Conservation (phyloP, 352 stramenopile species). For the Phytophthora cryptogea region DNA sequence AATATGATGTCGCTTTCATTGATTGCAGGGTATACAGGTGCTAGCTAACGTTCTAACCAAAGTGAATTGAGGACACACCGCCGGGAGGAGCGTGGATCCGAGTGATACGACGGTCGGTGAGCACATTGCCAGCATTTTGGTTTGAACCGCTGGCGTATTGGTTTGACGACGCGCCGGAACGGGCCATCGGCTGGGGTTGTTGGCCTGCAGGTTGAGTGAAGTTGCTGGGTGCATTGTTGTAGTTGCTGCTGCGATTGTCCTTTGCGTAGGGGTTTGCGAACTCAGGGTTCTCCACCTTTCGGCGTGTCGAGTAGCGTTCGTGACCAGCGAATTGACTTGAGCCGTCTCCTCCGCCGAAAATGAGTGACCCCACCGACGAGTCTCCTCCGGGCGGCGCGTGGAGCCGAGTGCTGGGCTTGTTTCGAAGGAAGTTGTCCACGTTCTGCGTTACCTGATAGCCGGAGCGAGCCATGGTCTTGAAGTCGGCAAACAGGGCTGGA, state of each 20-base stretch:
- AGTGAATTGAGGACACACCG: slow-evolving; percentile 79
- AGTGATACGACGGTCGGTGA: slow-evolving; percentile 90
- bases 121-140: slow-evolving; percentile 90
- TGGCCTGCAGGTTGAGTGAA: slow-evolving; percentile 27
- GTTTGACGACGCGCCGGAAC: slow-evolving; percentile 69
- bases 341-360: slow-evolving; percentile 64
- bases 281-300: slow-evolving; percentile 63
- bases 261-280: slow-evolving; percentile 55
- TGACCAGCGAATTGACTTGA: slow-evolving; percentile 57
- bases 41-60: slow-evolving; percentile 48
- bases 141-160: slow-evolving; percentile 81
- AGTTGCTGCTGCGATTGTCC: slow-evolving; percentile 31
- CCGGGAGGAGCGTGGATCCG: slow-evolving; percentile 89
- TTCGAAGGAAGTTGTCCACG: slow-evolving; percentile 76
- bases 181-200: slow-evolving; percentile 32
- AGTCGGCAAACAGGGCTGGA: slow-evolving; percentile 3
- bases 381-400: slow-evolving; percentile 71
- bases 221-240: slow-evolving; percentile 28
- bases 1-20: slow-evolving; percentile 25
- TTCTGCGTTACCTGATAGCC: slow-evolving; percentile 75
- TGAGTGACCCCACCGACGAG: slow-evolving; percentile 76
- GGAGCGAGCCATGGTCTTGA: slow-evolving; percentile 53
- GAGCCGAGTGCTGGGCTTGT: slow-evolving; percentile 79
- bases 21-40: slow-evolving; percentile 1
- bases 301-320: slow-evolving; percentile 41